Conservation (phyloP, 2,329 filamentous ascomycete genomes). For the Fusarium sp. region DNA sequence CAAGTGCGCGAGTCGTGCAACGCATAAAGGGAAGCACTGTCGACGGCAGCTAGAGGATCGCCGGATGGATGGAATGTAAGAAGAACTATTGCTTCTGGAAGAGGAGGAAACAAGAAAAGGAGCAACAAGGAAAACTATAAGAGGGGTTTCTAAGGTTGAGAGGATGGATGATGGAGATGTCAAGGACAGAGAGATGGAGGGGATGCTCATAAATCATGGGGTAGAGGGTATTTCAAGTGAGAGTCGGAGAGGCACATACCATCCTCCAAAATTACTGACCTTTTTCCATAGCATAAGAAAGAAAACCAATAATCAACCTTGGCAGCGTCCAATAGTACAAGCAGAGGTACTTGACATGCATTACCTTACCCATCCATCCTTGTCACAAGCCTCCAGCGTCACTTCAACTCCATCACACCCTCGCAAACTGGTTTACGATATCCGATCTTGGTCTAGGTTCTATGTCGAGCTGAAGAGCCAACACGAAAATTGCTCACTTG, state of each 20-base stretch:
- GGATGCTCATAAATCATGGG: not conserved
- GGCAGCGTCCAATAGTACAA: slow-evolving; percentile 6
- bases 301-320: not conserved
- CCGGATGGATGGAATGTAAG: slow-evolving; percentile 13
- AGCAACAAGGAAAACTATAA: not conserved
- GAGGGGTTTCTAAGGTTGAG: not conserved
- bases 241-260: not conserved
- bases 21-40: slow-evolving; percentile 13
- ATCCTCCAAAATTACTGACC: not conserved
- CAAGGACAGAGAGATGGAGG: not conserved
- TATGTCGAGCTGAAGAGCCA: not conserved
- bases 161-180: not conserved
- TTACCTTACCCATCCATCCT: slow-evolving; percentile 1
- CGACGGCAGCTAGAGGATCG: slow-evolving; percentile 16
- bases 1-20: slow-evolving; percentile 29
- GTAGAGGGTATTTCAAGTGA: slow-evolving; percentile 2
- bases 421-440: slow-evolving; percentile 1
- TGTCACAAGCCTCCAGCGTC: slow-evolving; percentile 29
- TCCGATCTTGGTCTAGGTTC: slow-evolving; percentile 19
- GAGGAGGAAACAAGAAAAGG: not conserved
- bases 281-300: not conserved
- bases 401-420: slow-evolving; percentile 21
- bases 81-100: not conserved
- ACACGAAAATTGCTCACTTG: not conserved
- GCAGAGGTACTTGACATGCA: not conserved